phyloP scores from a whole-genome alignment of 176 grass and related monocot species.

The Pharus latifolius region DNA sequence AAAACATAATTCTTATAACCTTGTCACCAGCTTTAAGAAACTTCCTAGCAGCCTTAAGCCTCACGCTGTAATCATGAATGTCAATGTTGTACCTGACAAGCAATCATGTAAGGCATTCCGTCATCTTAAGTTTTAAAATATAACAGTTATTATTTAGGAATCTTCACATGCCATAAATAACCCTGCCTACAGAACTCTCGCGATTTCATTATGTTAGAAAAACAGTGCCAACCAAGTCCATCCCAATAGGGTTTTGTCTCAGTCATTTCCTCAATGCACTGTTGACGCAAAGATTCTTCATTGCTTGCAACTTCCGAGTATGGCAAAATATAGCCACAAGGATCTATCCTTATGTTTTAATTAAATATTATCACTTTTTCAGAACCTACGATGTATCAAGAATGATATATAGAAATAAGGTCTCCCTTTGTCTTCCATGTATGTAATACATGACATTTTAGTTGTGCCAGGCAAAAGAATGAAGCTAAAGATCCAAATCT shows the following conservation, averaged over 20 bases:
- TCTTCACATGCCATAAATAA: background rate
- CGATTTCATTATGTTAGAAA: background rate
- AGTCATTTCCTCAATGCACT: background rate
- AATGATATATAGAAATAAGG: too few species aligned
- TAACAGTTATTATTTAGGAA: background rate
- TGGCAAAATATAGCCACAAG: background rate
- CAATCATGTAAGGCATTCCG: background rate
- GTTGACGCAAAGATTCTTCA: too few species aligned
- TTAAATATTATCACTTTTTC: background rate
- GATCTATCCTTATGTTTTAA: background rate
- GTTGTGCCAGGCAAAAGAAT: too few species aligned
- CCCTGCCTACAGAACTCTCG: background rate
- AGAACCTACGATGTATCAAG: too few species aligned
- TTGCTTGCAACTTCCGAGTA: too few species aligned
- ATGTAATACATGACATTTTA: too few species aligned
- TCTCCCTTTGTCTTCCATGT: too few species aligned
- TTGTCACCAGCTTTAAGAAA: slow-evolving; percentile 97
- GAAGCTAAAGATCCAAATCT: too few species aligned
- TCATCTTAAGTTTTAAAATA: background rate
- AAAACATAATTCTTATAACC: slow-evolving; percentile 27
- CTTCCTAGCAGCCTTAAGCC: slow-evolving; percentile 68
- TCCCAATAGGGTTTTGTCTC: background rate
- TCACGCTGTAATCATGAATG: slow-evolving; percentile 78
- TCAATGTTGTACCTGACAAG: slow-evolving; percentile 84
- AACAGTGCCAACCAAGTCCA: background rate